phyloP scores from a whole-genome alignment of 1,284 basidiomycete species.

The Amylostereum areolatum region DNA sequence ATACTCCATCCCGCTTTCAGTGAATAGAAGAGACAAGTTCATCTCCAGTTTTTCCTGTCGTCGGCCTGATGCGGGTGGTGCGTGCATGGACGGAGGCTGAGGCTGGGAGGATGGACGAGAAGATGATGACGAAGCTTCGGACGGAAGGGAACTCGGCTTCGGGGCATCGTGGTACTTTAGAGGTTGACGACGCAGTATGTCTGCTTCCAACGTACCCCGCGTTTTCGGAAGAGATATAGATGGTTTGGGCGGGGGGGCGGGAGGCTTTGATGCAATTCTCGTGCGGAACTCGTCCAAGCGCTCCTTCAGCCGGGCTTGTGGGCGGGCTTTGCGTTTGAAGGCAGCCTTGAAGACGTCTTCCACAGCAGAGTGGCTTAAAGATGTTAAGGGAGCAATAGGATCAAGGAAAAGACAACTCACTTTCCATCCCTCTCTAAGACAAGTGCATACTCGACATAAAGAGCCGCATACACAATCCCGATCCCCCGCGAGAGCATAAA shows the following conservation, averaged over 20 bases:
- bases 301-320: slow-evolving; percentile 80
- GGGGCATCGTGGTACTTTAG: slow-evolving; percentile 39
- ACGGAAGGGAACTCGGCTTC: slow-evolving; percentile 24
- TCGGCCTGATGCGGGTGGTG: slow-evolving; percentile 58
- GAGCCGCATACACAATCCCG: slow-evolving; percentile 68
- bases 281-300: slow-evolving; percentile 77
- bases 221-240: slow-evolving; percentile 13
- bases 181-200: slow-evolving; percentile 46
- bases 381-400: slow-evolving; percentile 3
- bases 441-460: slow-evolving; percentile 86
- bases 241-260: slow-evolving; percentile 18
- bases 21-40: slow-evolving; percentile 61
- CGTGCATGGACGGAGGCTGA: slow-evolving; percentile 40
- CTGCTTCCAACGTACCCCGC: slow-evolving; percentile 27
- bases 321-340: slow-evolving; percentile 76
- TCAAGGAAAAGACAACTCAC: slow-evolving; percentile 41
- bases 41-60: slow-evolving; percentile 66
- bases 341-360: slow-evolving; percentile 83
- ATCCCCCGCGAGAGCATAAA: slow-evolving; percentile 76
- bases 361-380: slow-evolving; percentile 63
- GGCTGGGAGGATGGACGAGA: slow-evolving; percentile 1
- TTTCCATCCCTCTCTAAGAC: slow-evolving; percentile 67
- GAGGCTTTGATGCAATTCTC: slow-evolving; percentile 26
- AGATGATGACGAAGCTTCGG: slow-evolving; percentile 20
- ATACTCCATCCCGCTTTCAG: slow-evolving; percentile 62